Percentiles rank a stretch among this genome's conserved stretches.
Conservation (phyloP, 108 stramenopile genomes). For the Schizochytrium sp. region DNA sequence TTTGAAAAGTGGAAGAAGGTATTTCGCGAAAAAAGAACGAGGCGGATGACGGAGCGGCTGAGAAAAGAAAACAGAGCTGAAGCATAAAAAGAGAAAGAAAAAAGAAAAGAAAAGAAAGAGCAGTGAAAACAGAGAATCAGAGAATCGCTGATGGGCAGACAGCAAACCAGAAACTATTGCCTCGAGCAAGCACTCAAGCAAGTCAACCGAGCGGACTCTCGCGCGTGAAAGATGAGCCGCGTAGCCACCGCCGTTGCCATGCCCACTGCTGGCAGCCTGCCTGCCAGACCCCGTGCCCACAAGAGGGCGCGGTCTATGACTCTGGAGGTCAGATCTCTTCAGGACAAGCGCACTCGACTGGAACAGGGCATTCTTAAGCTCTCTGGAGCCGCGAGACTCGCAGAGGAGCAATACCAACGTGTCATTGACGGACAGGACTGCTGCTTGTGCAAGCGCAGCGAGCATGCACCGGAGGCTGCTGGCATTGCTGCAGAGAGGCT, state of each 20-base stretch:
- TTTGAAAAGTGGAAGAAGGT: too few relatives aligned
- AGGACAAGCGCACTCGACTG: slow-evolving; percentile 36
- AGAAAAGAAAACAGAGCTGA: too few relatives aligned
- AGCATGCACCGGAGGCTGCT: slow-evolving; percentile 2
- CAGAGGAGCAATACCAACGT: slow-evolving; percentile 37
- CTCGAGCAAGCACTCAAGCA: too few relatives aligned
- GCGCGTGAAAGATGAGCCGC: neutral
- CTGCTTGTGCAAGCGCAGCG: slow-evolving; percentile 22
- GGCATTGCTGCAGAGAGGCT: neutral
- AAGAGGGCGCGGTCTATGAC: slow-evolving; percentile 11
- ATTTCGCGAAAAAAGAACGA: too few relatives aligned
- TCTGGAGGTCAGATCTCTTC: slow-evolving; percentile 24
- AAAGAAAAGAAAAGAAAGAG: too few relatives aligned
- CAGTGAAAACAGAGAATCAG: too few relatives aligned
- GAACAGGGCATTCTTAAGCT: slow-evolving; percentile 51
- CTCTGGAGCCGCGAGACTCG: slow-evolving; percentile 44
- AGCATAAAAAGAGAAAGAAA: too few relatives aligned
- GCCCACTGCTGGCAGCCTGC: neutral
- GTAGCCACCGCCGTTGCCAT: neutral
- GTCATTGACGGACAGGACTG: slow-evolving; percentile 18
- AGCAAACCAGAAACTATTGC: too few relatives aligned
- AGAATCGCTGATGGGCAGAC: too few relatives aligned
- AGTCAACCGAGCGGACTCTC: too few relatives aligned
- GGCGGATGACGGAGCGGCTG: too few relatives aligned
- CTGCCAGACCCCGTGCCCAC: slow-evolving; percentile 15